Conservation (phyloP, 805 yeast genomes). For the Kodamaea neixiangensis region DNA sequence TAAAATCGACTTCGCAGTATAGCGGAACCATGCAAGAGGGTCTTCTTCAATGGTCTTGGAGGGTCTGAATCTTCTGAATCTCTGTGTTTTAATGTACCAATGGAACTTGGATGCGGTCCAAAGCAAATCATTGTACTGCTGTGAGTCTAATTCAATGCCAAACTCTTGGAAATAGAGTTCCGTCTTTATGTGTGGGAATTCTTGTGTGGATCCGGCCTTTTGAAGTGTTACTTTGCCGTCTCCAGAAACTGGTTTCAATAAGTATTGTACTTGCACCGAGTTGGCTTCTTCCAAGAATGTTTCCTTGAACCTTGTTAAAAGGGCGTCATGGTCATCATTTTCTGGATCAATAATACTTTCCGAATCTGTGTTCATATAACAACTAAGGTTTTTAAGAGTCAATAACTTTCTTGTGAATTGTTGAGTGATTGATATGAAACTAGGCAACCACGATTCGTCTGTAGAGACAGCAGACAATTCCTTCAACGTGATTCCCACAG, state of each 20-base stretch:
- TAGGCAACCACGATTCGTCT: constrained; percentile 80
- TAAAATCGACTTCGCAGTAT: constrained; percentile 74
- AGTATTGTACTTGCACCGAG: constrained; percentile 45
- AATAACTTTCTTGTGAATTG: constrained; percentile 72
- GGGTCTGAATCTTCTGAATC: constrained; percentile 74
- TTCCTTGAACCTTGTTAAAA: constrained; percentile 50
- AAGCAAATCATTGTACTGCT: constrained; percentile 79
- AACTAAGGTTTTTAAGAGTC: constrained; percentile 69
- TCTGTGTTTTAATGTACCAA: constrained; percentile 73
- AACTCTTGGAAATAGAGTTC: constrained; percentile 85
- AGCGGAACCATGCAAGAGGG: constrained; percentile 80
- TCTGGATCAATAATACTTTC: constrained; percentile 14
- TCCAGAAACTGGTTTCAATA: constrained; percentile 88
- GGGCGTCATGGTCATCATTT: constrained; percentile 42
- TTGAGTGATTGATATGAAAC: constrained; percentile 73
- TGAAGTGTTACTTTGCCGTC: constrained; percentile 78
- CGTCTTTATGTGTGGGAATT: constrained; percentile 67
- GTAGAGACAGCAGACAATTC: constrained; percentile 93
- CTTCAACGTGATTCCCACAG: constrained; percentile 78
- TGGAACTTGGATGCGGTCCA: constrained; percentile 81
- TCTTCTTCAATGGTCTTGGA: constrained; percentile 50
- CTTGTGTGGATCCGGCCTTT: constrained; percentile 72
- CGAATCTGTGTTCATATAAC: constrained; percentile 80
- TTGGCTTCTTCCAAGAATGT: constrained; percentile 36
- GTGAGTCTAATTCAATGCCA: constrained; percentile 80